Conservation (phyloP, 164 flowering plant genomes). For the Paratinospora sagittata region DNA sequence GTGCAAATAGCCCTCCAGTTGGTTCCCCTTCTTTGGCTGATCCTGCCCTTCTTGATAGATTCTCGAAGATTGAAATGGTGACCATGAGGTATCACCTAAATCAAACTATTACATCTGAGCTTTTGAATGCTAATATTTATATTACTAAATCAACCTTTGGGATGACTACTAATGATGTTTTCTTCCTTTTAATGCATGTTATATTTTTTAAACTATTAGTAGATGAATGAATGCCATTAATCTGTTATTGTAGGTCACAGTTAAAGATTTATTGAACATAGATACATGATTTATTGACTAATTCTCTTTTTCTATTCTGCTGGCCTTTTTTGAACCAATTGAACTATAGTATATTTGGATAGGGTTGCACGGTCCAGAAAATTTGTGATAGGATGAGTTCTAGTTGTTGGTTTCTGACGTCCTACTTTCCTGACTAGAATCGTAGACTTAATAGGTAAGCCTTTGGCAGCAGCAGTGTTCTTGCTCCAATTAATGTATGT, state of each 20-base stretch:
- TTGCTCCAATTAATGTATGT: neutral
- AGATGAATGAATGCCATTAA: neutral
- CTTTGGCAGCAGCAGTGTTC: neutral
- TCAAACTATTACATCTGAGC: neutral
- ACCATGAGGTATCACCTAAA: constrained; percentile 51
- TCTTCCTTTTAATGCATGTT: neutral
- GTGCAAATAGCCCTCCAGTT: constrained; percentile 74
- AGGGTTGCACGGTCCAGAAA: neutral
- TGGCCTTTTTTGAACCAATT: neutral
- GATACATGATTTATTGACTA: neutral
- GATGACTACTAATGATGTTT: neutral
- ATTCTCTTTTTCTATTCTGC: neutral
- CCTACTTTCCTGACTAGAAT: neutral
- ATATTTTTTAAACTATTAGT: neutral
- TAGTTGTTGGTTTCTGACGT: neutral
- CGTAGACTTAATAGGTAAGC: neutral
- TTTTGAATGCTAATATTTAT: neutral
- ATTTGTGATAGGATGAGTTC: neutral
- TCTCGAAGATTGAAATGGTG: constrained; percentile 79
- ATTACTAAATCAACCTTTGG: neutral
- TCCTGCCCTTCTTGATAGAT: constrained; percentile 59
- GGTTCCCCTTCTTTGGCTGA: constrained; percentile 55
- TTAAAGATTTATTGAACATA: neutral
- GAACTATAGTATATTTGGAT: neutral
- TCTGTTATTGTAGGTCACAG: neutral